These are phyloP conservation scores for Gremmenia infestans DNA, from an alignment of 2,329 filamentous ascomycete species.

Conservation along the genomic window DNA sequence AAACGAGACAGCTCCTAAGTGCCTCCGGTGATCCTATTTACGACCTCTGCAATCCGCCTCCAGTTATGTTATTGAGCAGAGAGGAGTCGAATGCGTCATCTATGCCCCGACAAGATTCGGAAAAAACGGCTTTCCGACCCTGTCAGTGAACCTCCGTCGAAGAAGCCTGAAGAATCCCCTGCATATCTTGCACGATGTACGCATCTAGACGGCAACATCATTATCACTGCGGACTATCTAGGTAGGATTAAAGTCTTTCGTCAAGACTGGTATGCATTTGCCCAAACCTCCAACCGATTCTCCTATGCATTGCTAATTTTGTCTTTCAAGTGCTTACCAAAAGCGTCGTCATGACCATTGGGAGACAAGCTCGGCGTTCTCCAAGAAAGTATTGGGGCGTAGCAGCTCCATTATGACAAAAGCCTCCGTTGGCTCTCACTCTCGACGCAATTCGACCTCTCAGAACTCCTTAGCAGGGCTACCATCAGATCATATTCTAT, in stretches of 20 bases:
- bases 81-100: conserved; percentile 56
- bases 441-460: conserved; percentile 40
- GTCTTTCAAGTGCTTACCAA: conserved; percentile 60
- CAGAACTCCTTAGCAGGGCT: conserved; percentile 28
- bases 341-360: conserved; percentile 74
- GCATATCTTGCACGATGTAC: conserved; percentile 70
- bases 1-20: conserved; percentile 71
- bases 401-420: conserved; percentile 38
- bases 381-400: conserved; percentile 36
- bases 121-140: conserved; percentile 25
- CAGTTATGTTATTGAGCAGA: conserved; percentile 72
- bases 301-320: neutral
- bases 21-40: conserved; percentile 85
- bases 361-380: conserved; percentile 74
- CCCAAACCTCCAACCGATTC: too few species aligned
- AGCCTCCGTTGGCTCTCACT: conserved; percentile 40
- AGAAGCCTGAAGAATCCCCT: conserved; percentile 62
- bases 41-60: conserved; percentile 91
- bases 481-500: conserved; percentile 70
- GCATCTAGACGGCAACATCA: conserved; percentile 80
- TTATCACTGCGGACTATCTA: conserved; percentile 83
- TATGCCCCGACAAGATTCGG: conserved; percentile 25
- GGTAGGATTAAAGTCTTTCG: conserved; percentile 92
- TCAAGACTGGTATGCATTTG: conserved; percentile 54
- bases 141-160: conserved; percentile 30